Evolutionary conservation across 331 rosid genomes (phyloP).

Genomic region (Acacia pycnantha): DNA sequence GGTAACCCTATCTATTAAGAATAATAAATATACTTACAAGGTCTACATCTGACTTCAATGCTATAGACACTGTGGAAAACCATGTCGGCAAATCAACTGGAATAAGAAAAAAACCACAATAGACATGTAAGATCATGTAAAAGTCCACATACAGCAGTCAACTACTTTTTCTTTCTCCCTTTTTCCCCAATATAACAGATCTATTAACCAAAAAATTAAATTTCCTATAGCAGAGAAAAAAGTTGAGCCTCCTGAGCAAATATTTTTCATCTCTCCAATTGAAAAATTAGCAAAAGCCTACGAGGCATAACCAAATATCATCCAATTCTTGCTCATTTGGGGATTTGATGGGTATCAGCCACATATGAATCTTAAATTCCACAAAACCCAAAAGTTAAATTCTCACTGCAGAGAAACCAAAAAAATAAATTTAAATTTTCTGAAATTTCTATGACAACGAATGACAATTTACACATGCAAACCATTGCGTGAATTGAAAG

Average conservation of each 20-base stretch:
- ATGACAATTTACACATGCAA: background rate
- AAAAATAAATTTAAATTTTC: background rate
- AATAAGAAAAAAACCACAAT: conserved; percentile 36
- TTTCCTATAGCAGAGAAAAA: background rate
- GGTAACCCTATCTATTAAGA: conserved; percentile 19
- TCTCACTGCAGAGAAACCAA: background rate
- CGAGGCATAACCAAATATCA: background rate
- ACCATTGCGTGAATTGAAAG: background rate
- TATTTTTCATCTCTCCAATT: background rate
- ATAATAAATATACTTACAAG: conserved; percentile 51
- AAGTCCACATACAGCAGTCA: conserved; percentile 10
- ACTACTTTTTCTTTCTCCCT: background rate
- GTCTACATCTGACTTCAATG: conserved; percentile 63
- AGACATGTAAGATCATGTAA: conserved; percentile 35
- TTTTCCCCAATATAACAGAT: background rate
- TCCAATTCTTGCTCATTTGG: conserved; percentile 5
- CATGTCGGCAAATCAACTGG: conserved; percentile 85
- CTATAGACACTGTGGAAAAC: conserved; percentile 76
- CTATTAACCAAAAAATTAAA: background rate
- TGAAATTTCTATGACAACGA: conserved; percentile 1
- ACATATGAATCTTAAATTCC: background rate
- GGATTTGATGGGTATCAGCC: background rate
- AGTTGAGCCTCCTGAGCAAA: background rate
- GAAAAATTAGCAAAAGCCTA: conserved; percentile 4
- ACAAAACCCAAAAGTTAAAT: background rate